A percentile compares a stretch with the other conserved stretches of the same genome.
Conservation (phyloP, 2,329 filamentous ascomycete species). For the Pseudomassariella vexata region DNA sequence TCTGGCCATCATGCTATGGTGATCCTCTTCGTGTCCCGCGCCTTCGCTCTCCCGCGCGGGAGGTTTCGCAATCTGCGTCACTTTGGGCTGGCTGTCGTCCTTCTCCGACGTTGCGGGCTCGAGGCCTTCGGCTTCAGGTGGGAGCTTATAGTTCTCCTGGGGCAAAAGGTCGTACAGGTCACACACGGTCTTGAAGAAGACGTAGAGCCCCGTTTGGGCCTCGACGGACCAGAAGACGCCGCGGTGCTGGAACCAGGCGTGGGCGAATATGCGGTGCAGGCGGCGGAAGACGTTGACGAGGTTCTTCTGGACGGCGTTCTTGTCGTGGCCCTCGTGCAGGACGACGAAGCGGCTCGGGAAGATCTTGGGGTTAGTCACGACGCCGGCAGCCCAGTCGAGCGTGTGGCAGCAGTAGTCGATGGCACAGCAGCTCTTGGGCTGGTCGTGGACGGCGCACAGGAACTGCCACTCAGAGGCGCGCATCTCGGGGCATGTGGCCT, state of each 20-base stretch:
- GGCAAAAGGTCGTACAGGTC: constrained; percentile 86
- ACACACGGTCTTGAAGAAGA: constrained; percentile 96
- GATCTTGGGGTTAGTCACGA: constrained; percentile 88
- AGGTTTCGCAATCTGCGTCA: constrained; percentile 27
- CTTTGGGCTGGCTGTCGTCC: constrained; percentile 33
- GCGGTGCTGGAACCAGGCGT: constrained; percentile 97
- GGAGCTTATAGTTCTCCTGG: constrained; percentile 92
- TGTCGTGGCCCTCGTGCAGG: constrained; percentile 50
- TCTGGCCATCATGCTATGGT: constrained; percentile 40
- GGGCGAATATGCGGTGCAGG: constrained; percentile 93
- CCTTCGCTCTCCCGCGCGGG: constrained; percentile 19
- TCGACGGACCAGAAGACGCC: constrained; percentile 95
- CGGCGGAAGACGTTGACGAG: constrained; percentile 92
- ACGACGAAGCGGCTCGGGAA: constrained; percentile 79
- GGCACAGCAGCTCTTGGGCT: constrained; percentile 93
- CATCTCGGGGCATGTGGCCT: constrained; percentile 92
- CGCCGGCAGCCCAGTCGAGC: constrained; percentile 93
- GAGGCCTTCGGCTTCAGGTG: constrained; percentile 83
- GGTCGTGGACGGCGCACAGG: constrained; percentile 93
- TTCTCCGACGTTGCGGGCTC: constrained; percentile 42
- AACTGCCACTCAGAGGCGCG: constrained; percentile 99
- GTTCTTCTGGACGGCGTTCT: constrained; percentile 66
- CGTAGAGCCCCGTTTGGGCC: constrained; percentile 82
- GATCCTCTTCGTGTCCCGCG: constrained; percentile 39
- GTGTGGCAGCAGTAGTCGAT: constrained; percentile 99